Evolutionary conservation across 805 yeast species (phyloP).

Genomic region (Groenewaldozyma tartarivorans): DNA sequence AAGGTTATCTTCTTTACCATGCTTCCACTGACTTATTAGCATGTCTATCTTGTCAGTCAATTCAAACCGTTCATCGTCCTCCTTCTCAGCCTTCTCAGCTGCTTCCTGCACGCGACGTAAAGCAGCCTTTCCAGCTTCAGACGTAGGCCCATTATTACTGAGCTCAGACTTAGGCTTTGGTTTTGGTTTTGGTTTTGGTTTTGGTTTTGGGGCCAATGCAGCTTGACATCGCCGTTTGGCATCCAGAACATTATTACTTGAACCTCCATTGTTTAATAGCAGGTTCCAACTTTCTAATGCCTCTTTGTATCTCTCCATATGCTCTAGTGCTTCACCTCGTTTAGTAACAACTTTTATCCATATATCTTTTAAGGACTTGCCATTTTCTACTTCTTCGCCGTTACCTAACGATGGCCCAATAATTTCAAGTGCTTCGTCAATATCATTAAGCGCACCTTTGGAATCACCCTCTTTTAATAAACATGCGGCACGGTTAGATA

Average conservation of each 20-base stretch:
- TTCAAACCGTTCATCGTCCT: slow-evolving; percentile 49
- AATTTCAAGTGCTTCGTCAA: slow-evolving; percentile 39
- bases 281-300: slow-evolving; percentile 54
- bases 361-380: slow-evolving; percentile 53
- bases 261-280: slow-evolving; percentile 59
- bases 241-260: slow-evolving; percentile 57
- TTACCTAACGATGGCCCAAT: slow-evolving; percentile 31
- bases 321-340: slow-evolving; percentile 79
- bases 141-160: slow-evolving; percentile 13
- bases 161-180: slow-evolving; percentile 4
- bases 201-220: slow-evolving; percentile 34
- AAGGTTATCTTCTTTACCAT: slow-evolving; percentile 70
- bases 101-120: slow-evolving; percentile 42
- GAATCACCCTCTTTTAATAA: slow-evolving; percentile 63
- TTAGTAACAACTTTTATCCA: slow-evolving; percentile 62
- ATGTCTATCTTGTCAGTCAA: slow-evolving; percentile 55
- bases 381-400: slow-evolving; percentile 36
- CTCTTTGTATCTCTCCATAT: slow-evolving; percentile 56
- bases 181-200: slow-evolving; percentile 11
- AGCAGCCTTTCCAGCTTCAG: slow-evolving; percentile 34
- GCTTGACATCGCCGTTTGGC: slow-evolving; percentile 72
- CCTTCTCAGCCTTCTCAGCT: slow-evolving; percentile 34
- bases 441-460: slow-evolving; percentile 37
- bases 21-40: slow-evolving; percentile 52
- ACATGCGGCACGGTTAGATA: slow-evolving; percentile 68